A percentile compares a stretch with the other conserved stretches of the same genome.
Conservation (phyloP, 257 asterid species). For the Forsythia viridissima region DNA sequence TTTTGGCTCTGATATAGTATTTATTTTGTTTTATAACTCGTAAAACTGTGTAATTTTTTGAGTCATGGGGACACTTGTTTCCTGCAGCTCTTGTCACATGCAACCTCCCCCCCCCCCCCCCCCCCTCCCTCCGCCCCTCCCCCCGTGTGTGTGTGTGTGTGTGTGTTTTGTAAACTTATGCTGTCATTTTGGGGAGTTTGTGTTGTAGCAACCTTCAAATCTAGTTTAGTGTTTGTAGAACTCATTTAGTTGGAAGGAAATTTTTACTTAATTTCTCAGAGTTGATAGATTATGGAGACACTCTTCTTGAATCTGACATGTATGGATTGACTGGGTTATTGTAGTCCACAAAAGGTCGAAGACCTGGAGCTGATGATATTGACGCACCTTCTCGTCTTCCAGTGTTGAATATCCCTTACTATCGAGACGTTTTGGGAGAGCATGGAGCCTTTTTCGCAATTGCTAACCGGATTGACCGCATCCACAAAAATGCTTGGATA, state of each 20-base stretch:
- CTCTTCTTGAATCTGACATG: constrained; percentile 23
- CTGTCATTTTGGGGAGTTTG: not conserved
- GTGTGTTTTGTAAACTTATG: not conserved
- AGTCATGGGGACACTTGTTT: not conserved
- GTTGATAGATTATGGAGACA: not conserved
- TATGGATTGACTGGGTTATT: constrained; percentile 27
- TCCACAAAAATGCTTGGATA: constrained; percentile 97
- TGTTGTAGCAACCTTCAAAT: not conserved
- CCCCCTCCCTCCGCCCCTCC: too few relatives aligned
- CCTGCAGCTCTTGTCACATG: not conserved
- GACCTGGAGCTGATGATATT: constrained; percentile 83
- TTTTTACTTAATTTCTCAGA: not conserved
- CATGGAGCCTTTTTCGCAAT: constrained; percentile 89
- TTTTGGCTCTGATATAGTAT: not conserved
- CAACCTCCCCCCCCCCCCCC: not conserved
- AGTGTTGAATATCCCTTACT: constrained; percentile 61
- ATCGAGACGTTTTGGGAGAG: constrained; percentile 78
- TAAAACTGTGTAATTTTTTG: not conserved
- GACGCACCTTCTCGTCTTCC: constrained; percentile 93
- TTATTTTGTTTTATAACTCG: not conserved
- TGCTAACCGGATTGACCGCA: constrained; percentile 83
- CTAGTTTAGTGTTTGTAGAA: not conserved
- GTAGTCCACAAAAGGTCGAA: constrained; percentile 77
- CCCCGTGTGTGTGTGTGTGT: not conserved
- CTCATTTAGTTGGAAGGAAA: not conserved